A percentile compares a stretch with the other conserved stretches of the same genome.
phyloP scores from a whole-genome alignment of 306 rosid genomes.

The Acacia confusa region DNA sequence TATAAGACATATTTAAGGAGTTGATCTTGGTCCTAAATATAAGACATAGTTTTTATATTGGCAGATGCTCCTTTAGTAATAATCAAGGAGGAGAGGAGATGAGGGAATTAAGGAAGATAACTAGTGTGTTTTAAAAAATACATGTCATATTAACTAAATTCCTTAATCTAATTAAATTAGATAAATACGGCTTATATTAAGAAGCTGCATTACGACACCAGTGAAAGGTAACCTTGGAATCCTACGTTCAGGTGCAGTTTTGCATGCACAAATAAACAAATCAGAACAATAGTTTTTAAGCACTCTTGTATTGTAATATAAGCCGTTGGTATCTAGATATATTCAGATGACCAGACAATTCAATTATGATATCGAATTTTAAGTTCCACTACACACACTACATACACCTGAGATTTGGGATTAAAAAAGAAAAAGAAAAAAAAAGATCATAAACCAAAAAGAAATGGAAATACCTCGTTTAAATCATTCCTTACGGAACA shows the following conservation, averaged over 20 bases:
- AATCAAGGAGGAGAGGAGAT: too few relatives aligned
- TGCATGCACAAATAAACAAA: not conserved
- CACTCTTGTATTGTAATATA: not conserved
- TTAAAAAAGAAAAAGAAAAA: not conserved
- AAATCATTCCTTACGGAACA: not conserved
- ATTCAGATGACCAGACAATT: not conserved
- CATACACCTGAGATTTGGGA: not conserved
- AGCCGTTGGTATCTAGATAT: not conserved
- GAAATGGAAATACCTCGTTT: not conserved
- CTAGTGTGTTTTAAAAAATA: too few relatives aligned
- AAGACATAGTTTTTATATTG: too few relatives aligned
- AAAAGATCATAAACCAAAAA: not conserved
- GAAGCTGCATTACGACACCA: too few relatives aligned
- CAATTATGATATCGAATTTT: not conserved
- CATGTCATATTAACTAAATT: too few relatives aligned
- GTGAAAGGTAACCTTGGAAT: not conserved
- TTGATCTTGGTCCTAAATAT: too few relatives aligned
- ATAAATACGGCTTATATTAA: too few relatives aligned
- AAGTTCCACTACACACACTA: constrained; percentile 10
- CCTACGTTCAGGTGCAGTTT: not conserved
- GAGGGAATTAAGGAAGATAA: too few relatives aligned
- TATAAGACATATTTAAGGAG: too few relatives aligned
- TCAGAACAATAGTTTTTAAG: constrained; percentile 21
- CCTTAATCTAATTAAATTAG: too few relatives aligned
- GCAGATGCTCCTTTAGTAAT: too few relatives aligned